Base-by-base conservation (phyloP, 2,329 filamentous ascomycete genomes). In the Chalaropsis ovoidea region DNA sequence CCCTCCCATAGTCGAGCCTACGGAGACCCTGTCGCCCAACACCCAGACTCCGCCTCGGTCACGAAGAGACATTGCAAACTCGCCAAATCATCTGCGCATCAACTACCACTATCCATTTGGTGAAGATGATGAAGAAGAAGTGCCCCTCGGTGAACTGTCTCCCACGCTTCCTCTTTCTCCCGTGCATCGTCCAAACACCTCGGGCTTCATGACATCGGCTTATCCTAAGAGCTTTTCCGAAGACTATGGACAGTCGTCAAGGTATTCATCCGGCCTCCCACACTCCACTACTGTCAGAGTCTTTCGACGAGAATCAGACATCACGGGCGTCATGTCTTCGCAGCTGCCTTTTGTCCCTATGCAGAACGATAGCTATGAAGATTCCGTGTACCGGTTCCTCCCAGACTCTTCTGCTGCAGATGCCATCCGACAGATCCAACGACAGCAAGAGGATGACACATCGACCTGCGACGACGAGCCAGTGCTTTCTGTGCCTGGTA, bases 271-370 rank as follows among this genome's bases (percentile, higher is more conserved):
- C 11, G 42, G 49, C 39, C 41, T 67, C 13, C 27, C 66, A 19
- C 66, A 65, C 15, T 67, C 66, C 4, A 67, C 66, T 0, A 67
- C 63, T 24, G 63, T 65, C n/a, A 63, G 78, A 4, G 79, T 82
- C 52, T 71, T 82, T 41, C 77, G 79, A 8, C 77, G 77, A 60
- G 77, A 78, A 63, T 74, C 74, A 60, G 76, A 77, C 61, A 65
- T 65, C 47, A 64, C 60, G 22, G 61, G 61, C 7, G 67, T 42
- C 11, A 52, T 62, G 42, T 19, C 56, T 8, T 41, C 62, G 41
- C 61, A 63, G 31, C 62, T 41, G 13, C 49, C 43, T 24, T 49
- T 60, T 8, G 24, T 65, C 8, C 43, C 49, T 19, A 61, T 66
- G 8, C 64, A 68, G 11, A 65, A 64, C 13, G 58, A 66, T n/a